Evolutionary conservation across 2,329 filamentous ascomycete genomes (phyloP).

Genomic region (Colletotrichum graminicola): DNA sequence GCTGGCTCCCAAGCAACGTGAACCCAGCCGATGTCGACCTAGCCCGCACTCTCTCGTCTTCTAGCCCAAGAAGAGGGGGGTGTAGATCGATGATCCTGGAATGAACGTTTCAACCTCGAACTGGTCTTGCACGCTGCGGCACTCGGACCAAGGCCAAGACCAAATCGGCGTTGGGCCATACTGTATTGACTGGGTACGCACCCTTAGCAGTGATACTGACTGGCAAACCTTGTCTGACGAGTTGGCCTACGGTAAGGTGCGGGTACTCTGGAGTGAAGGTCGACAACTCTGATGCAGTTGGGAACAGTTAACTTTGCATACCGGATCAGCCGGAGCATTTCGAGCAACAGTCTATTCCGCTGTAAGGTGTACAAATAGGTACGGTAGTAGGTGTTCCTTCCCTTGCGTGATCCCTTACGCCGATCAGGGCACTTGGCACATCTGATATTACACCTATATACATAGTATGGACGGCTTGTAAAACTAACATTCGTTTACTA

Average conservation of each 20-base stretch:
- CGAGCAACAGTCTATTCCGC: background rate
- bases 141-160: constrained; percentile 29
- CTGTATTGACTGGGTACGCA: constrained; percentile 1
- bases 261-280: background rate
- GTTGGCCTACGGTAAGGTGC: constrained; percentile 1
- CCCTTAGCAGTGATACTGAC: constrained; percentile 18
- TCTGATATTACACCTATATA: background rate
- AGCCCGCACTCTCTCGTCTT: constrained; percentile 5
- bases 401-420: background rate
- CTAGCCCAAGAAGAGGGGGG: constrained; percentile 4
- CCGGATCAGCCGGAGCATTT: constrained; percentile 33
- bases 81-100: constrained; percentile 39
- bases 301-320: constrained; percentile 2
- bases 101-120: constrained; percentile 43
- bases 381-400: background rate
- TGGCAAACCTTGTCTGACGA: constrained; percentile 31
- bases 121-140: constrained; percentile 26
- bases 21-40: constrained; percentile 11
- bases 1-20: constrained; percentile 6
- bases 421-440: background rate
- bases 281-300: constrained; percentile 22
- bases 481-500: constrained; percentile 5
- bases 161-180: constrained; percentile 15
- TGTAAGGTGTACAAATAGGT: background rate
- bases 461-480: background rate